phyloP scores from a whole-genome alignment of 108 stramenopile genomes.

The Nannochloropsis salina region DNA sequence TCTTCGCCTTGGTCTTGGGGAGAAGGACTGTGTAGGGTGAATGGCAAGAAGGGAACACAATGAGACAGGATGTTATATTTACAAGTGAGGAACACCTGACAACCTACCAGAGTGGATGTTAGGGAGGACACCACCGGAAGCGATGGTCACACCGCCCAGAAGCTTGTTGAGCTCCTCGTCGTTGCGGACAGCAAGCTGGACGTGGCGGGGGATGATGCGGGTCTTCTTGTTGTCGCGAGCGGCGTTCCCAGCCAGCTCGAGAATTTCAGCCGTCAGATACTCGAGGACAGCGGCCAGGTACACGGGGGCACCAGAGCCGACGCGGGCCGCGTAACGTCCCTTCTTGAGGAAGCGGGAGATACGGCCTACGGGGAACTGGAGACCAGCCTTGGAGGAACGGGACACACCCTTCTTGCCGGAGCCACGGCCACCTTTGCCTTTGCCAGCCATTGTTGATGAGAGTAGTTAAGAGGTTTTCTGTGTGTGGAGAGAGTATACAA shows the following conservation, averaged over 20 bases:
- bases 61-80: too few relatives aligned
- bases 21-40: slow-evolving; percentile 24
- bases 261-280: slow-evolving; percentile 61
- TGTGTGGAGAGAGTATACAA: not conserved
- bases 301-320: slow-evolving; percentile 84
- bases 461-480: slow-evolving; percentile 14
- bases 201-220: slow-evolving; percentile 54
- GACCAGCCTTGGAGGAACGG: slow-evolving; percentile 80
- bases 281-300: slow-evolving; percentile 89
- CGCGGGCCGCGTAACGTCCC: slow-evolving; percentile 82
- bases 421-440: slow-evolving; percentile 77
- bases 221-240: slow-evolving; percentile 57
- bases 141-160: slow-evolving; percentile 72
- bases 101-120: slow-evolving; percentile 82
- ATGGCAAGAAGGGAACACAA: too few relatives aligned
- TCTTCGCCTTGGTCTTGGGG: slow-evolving; percentile 37
- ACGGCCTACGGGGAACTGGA: slow-evolving; percentile 96
- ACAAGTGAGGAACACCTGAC: slow-evolving; percentile 25
- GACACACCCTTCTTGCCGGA: slow-evolving; percentile 58
- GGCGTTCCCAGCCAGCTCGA: slow-evolving; percentile 58
- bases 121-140: slow-evolving; percentile 88
- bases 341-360: slow-evolving; percentile 88
- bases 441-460: not conserved
- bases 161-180: slow-evolving; percentile 62
- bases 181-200: slow-evolving; percentile 56